Evolutionary conservation across 2,329 filamentous ascomycete genomes (phyloP), one percentile per base, ranked within the genome.

Genomic region (Fusarium hainanense): DNA sequence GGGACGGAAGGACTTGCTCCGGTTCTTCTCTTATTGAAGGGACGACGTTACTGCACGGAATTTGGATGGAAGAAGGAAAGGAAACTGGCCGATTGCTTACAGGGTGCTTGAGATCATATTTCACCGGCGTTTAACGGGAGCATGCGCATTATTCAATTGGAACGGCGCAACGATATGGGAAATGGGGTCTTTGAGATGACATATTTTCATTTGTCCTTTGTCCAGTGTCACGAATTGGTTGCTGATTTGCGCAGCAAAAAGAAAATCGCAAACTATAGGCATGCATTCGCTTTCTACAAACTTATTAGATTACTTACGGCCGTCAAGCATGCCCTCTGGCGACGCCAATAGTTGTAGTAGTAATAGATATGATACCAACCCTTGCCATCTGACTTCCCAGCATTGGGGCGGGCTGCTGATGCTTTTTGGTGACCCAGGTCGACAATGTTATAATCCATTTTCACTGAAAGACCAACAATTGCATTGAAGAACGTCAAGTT

Each of bases 351-450:
- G 64, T 75, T 66, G 63, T 75, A 75, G 72, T 74, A 67, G 56
- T 76, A 76, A 76, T 76, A 75, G 51, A 75, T 52, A 72, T 63
- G 71, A 74, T 74, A 75, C 62, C 47, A 70, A 44, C 60, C 47
- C 44, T 23, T 37, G 34, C 34, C 34, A n/a, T 30, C 52, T n/a
- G 11, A 40, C 52, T 25, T 40, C 14, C 16, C 12, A 34, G 10
- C 14, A 28, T 28, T 20, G 14, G 14, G 23, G 27, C 25, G 14
- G 23, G 27, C 25, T 27, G 12, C 18, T 20, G 7, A 28, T 20
- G 18, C 34, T 51, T 16, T 7, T n/a, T n/a, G 25, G 6, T 16
- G 25, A n/a, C 23, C 8, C 21, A 10, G 12, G 23, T 13, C 18
- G 28, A 20, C 18, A 48, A 28, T 10, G n/a, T 10, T 14, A 23